Evolutionary conservation across 371 early-diverging fungal genomes (phyloP).

Genomic region (Chytridium lagenaria): DNA sequence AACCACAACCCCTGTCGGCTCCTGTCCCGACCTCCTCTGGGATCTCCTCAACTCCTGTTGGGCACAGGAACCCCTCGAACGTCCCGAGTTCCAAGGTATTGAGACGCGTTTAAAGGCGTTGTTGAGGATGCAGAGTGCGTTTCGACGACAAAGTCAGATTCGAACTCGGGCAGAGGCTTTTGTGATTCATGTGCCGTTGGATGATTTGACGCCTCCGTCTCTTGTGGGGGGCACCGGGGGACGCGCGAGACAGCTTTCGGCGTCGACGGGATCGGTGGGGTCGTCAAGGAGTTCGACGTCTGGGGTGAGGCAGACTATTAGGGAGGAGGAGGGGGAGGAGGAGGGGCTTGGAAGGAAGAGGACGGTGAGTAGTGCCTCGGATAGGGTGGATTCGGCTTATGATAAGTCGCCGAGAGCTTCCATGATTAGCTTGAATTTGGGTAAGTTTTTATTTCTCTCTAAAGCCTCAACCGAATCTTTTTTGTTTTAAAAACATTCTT

Average conservation of each 20-base stretch:
- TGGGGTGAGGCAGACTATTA: not conserved
- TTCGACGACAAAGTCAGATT: constrained; percentile 34
- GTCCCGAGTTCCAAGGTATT: constrained; percentile 9
- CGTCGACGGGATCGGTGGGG: not conserved
- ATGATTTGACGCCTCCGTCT: constrained; percentile 27
- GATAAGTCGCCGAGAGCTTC: constrained; percentile 13
- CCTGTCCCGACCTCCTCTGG: constrained; percentile 20
- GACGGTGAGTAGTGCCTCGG: constrained; percentile 6
- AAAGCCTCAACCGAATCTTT: no score
- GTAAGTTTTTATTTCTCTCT: not conserved
- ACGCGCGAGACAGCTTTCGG: not conserved
- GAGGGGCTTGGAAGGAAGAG: not conserved
- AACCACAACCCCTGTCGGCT: not conserved
- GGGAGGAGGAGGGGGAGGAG: not conserved
- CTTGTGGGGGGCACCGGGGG: constrained; percentile 19
- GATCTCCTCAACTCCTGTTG: constrained; percentile 17
- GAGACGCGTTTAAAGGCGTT: constrained; percentile 24
- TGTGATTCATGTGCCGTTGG: constrained; percentile 35
- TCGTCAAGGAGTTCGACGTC: not conserved
- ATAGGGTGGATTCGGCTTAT: constrained; percentile 15
- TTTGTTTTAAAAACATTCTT: no score
- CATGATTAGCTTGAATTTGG: constrained; percentile 20
- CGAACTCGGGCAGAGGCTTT: constrained; percentile 32
- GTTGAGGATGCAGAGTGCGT: constrained; percentile 32
- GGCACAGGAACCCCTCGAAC: constrained; percentile 8